These are phyloP conservation scores for Penicillium alfredii DNA, from an alignment of 495 filamentous ascomycete species.

Conservation along the genomic window DNA sequence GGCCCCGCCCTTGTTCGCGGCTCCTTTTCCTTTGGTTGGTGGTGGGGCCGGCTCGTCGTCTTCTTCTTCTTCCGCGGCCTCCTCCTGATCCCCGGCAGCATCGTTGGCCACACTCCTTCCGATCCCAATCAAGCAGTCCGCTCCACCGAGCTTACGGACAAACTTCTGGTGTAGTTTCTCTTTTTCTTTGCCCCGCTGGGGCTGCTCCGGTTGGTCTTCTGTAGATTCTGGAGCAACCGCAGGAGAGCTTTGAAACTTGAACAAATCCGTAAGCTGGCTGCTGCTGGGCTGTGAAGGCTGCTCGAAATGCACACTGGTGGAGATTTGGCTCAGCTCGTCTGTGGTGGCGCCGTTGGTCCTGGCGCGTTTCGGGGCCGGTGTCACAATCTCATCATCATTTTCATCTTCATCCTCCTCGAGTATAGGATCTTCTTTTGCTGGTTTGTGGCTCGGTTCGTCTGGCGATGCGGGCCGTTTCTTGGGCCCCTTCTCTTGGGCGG, in stretches of 20 bases:
- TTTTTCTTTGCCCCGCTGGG: slow-evolving; percentile 43
- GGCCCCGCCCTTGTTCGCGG: slow-evolving; percentile 55
- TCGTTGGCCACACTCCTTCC: slow-evolving; percentile 53
- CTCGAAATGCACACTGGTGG: slow-evolving; percentile 9
- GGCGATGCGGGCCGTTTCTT: slow-evolving; percentile 15
- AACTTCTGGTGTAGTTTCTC: slow-evolving; percentile 79
- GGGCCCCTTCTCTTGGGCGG: slow-evolving; percentile 6
- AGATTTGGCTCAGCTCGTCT: slow-evolving; percentile 11
- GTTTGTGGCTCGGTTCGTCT: slow-evolving; percentile 2
- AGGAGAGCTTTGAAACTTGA: slow-evolving; percentile 38
- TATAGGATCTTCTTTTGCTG: slow-evolving; percentile 18
- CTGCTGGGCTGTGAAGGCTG: slow-evolving; percentile 14
- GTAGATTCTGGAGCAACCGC: slow-evolving; percentile 6
- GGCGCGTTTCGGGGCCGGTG: slow-evolving; percentile 36
- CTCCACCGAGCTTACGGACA: slow-evolving; percentile 78
- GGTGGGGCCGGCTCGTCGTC: slow-evolving; percentile 48
- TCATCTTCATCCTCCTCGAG: slow-evolving; percentile 23
- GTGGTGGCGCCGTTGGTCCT: slow-evolving; percentile 15
- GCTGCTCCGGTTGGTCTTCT: slow-evolving; percentile 44
- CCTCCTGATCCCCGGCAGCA: slow-evolving; percentile 46
- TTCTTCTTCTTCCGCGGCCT: slow-evolving; percentile 46
- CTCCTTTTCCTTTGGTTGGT: slow-evolving; percentile 48
- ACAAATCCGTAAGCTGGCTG: slow-evolving; percentile 36
- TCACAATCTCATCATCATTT: slow-evolving; percentile 38
- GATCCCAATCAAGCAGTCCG: slow-evolving; percentile 70